Base-by-base conservation (phyloP, 148 eudicot species). In the Gaultheria prostrata region DNA sequence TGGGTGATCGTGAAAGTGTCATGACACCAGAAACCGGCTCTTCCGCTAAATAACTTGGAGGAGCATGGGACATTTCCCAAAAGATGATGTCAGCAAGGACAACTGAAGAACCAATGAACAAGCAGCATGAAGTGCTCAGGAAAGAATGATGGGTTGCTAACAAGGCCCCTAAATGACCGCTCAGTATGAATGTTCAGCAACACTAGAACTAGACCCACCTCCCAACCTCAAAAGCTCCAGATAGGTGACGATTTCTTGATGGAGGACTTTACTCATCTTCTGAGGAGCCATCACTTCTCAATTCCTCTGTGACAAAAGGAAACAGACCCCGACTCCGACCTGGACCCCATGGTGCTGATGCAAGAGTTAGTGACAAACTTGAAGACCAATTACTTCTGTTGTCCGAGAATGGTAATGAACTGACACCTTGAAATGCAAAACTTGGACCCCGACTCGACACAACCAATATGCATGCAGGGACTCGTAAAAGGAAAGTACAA, bases 381-480 rank as follows among this genome's bases (percentile, higher is more conserved):
- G 90, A 91, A 90, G 90, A 83, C 83, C 84, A 88, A 82, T 87
- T 84, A 72, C 89, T 90, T 88, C 93, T 84, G 89, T 86, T 87
- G 94, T 91, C 93, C 80, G 92, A 89, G 87, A 90, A 88, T 84
- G 89, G 86, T 61, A 80, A 92, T 82, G 93, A 92, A 97, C 89
- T 82, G 91, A 92, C 90, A 76, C 87, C 82, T 83, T 87, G 90
- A 86, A 67, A 92, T 89, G 92, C 95, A 88, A 79, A 88, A 80
- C 93, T 87, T 71, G 75, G 86, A 91, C 89, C 89, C 90, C 84
- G 84, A 93, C 95, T 85, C 89, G 86, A 94, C 91, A 87, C 90
- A 83, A 83, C 89, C 87, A 82, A 67, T 83, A 95, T 89, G 95
- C 98, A 94, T 94, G 98, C 92, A 93, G 88, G 90, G 91, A 91